Evolutionary conservation across 139 green algal genomes (phyloP), one percentile per base, ranked within the genome.

Genomic region (Chlorella ohadii): DNA sequence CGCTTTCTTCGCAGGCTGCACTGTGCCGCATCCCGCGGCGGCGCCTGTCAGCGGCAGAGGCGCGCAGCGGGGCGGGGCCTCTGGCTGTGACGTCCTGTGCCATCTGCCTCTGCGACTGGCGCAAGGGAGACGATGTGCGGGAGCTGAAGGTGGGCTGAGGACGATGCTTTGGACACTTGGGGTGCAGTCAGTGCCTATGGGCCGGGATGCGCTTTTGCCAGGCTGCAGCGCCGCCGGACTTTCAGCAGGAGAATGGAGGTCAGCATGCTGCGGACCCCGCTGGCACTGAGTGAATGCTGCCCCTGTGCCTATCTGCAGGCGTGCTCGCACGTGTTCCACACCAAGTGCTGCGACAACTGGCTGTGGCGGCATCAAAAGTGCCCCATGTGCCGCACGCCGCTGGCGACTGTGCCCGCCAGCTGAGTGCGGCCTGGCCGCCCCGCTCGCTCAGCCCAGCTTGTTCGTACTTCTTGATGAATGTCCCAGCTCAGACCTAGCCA

Each of bases 51-150:
- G 27, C 31, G 4, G 13, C 28, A 4, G 82, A 87, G 51, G 61
- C 51, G 15, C 61, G 55, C 9, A 39, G 20, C 4, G 82, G 82
- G 5, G 72, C 78, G 5, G 82, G 82, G 11, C 55, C 56, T 5
- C 82, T 87, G 36, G 16, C n/a, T 12, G 63, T 83, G 1, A 47
- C 36, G 0, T 34, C 68, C 39, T 85, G 80, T 56, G 68, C 68
- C 51, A 85, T 85, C n/a, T 85, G 80, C 80, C 38, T 85, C 15
- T 57, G 65, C 23, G 78, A 84, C 34, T 76, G 65, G 39, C 39
- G 27, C 4, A 41, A 36, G 38, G 59, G 59, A 3, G 80, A 85
- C 16, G 68, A 85, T 27, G 56, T 85, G 39, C 55, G 80, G 27
- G 55, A 72, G 68, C 70, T 85, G 2, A 59, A 59, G 51, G 51